phyloP scores from a whole-genome alignment of 2,329 filamentous ascomycete genomes.

The Trichoderma asperellum region DNA sequence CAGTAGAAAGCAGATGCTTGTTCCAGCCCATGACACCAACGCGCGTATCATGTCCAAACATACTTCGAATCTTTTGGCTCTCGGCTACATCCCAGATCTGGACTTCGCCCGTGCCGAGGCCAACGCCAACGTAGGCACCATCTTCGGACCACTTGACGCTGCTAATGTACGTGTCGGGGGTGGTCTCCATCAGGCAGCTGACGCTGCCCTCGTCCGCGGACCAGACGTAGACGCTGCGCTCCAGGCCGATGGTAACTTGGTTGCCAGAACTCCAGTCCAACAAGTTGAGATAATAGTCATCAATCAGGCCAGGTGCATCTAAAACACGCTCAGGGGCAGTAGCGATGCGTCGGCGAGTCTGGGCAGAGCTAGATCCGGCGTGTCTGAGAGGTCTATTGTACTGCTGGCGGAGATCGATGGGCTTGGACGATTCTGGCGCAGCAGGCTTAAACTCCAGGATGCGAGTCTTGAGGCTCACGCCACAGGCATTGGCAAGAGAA shows the following conservation, averaged over 20 bases:
- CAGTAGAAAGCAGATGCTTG: slow-evolving; percentile 95
- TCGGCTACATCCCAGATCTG: slow-evolving; percentile 99
- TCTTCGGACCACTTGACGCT: slow-evolving; percentile 99
- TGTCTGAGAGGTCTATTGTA: slow-evolving; percentile 96
- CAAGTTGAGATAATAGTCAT: slow-evolving; percentile 99
- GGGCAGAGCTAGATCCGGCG: slow-evolving; percentile 71
- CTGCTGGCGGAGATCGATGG: slow-evolving; percentile 94
- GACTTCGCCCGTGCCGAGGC: slow-evolving; percentile 91
- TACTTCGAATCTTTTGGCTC: slow-evolving; percentile 92
- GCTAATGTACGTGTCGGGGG: slow-evolving; percentile 91
- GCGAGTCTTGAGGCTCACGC: slow-evolving; percentile 88
- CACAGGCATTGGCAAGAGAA: slow-evolving; percentile 86
- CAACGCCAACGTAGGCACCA: slow-evolving; percentile 93
- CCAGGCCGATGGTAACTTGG: slow-evolving; percentile 95
- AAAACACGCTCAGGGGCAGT: slow-evolving; percentile 95
- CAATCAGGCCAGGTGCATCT: slow-evolving; percentile 91
- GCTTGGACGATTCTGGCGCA: slow-evolving; percentile 96
- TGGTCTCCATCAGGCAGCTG: slow-evolving; percentile 83
- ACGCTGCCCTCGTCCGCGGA: slow-evolving; percentile 93
- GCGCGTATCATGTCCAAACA: slow-evolving; percentile 95
- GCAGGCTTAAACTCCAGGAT: slow-evolving; percentile 99
- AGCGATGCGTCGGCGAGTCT: slow-evolving; percentile 88
- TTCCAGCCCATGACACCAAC: slow-evolving; percentile 99
- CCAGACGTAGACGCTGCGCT: slow-evolving; percentile 98
- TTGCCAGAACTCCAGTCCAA: slow-evolving; percentile 98